Evolutionary conservation across 805 yeast species (phyloP), one percentile per base, ranked within the genome.

Genomic region (Grigorovia transvaalensis): DNA sequence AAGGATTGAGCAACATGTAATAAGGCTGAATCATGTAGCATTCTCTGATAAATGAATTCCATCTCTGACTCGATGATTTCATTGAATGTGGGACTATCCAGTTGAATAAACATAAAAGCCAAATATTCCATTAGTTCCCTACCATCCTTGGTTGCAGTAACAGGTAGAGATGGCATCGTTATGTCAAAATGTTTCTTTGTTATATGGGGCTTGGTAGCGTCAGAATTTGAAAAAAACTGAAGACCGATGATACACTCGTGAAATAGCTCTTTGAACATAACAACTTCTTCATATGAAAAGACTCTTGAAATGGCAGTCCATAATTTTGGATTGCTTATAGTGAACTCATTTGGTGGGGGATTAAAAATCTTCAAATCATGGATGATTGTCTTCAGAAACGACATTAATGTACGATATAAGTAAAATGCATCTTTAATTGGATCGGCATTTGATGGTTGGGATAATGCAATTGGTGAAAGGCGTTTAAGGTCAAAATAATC

Each of bases 101-200:
- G 79, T 63, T 88, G 96, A 58, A 89, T 87, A 68, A 88, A 93
- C 59, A 93, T 87, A 1, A 96, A 85, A 0, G 96, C 96, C 64
- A 93, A 81, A 2, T 89, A 84, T 63, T 95, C 99, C 96, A 93
- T 89, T 53, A 90, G 72, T 60, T 93, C 99, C 59, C 90, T 88
- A 53, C 90, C 96, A 62, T 91, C 98, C 59, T 88, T 89, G 0
- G 95, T 82, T 0, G 95, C 86, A 1, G 90, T 81, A 12, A 88
- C 85, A 4, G 96, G 96, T 42, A 87, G 69, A 53, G 84, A 84
- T 5, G 95, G 91, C 9, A 89, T 91, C 15, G 85, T 79, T 1
- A 85, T 77, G 53, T 85, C 86, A 63, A 82, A 82, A 53, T 58
- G 66, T 49, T 58, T 64, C 44, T 64, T 62, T 41, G 62, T 50